Conservation (phyloP, 2,329 filamentous ascomycete genomes). For the Aspergillus tubingensis region DNA sequence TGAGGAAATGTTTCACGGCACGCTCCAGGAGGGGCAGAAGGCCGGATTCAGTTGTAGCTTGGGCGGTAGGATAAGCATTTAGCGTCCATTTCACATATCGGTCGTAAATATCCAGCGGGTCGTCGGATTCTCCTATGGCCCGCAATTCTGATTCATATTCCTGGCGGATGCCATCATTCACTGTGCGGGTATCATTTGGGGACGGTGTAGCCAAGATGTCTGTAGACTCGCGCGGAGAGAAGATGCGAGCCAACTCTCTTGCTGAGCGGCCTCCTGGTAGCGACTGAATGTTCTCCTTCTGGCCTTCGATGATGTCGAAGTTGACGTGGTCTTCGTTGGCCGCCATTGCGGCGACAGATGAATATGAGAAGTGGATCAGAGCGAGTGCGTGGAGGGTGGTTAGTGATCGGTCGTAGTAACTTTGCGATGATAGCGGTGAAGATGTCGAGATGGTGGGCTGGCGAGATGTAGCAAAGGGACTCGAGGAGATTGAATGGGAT, state of each 20-base stretch:
- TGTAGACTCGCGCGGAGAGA: slow-evolving; percentile 47
- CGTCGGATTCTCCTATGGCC: slow-evolving; percentile 80
- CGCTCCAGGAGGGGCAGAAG: slow-evolving; percentile 86
- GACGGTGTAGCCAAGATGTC: slow-evolving; percentile 63
- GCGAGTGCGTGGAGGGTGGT: background rate
- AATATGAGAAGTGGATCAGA: slow-evolving; percentile 26
- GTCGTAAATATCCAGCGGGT: slow-evolving; percentile 93
- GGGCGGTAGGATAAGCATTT: slow-evolving; percentile 89
- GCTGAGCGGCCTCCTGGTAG: slow-evolving; percentile 87
- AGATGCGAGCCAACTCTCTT: slow-evolving; percentile 80
- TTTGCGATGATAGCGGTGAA: background rate
- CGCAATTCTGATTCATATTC: slow-evolving; percentile 85
- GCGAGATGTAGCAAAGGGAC: background rate
- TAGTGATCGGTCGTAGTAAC: background rate
- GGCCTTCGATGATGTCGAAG: slow-evolving; percentile 92
- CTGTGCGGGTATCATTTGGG: slow-evolving; percentile 71
- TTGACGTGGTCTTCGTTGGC: slow-evolving; percentile 48
- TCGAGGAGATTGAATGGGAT: background rate
- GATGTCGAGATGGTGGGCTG: slow-evolving; percentile 7
- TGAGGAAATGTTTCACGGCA: slow-evolving; percentile 85
- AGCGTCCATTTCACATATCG: slow-evolving; percentile 97
- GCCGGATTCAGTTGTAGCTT: slow-evolving; percentile 89
- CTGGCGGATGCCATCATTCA: slow-evolving; percentile 76
- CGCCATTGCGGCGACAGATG: slow-evolving; percentile 53
- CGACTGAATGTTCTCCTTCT: slow-evolving; percentile 98